Evolutionary conservation across 2,329 filamentous ascomycete species (phyloP).

Genomic region (Alternaria novae-zelandiae): DNA sequence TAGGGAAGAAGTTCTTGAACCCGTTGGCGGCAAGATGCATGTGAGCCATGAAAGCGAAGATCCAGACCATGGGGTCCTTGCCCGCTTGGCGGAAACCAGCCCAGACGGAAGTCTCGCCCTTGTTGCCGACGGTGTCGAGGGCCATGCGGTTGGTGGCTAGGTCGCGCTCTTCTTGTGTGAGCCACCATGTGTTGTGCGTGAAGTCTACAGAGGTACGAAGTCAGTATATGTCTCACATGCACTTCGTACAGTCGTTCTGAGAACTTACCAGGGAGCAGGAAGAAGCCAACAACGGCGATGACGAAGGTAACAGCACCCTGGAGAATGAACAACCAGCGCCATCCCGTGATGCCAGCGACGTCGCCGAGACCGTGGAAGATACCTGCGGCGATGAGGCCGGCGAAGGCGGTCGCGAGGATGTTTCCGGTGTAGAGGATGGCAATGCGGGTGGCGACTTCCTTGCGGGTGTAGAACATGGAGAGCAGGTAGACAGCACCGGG

Average conservation of each 20-base stretch:
- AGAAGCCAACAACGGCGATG: conserved; percentile 48
- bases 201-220: conserved; percentile 17
- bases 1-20: conserved; percentile 57
- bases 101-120: conserved; percentile 53
- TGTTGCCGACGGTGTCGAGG: conserved; percentile 58
- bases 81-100: conserved; percentile 59
- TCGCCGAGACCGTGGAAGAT: conserved; percentile 36
- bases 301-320: conserved; percentile 40
- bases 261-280: conserved; percentile 44
- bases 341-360: conserved; percentile 29
- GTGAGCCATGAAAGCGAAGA: conserved; percentile 45
- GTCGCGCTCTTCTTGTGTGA: conserved; percentile 55
- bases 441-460: conserved; percentile 58
- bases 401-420: conserved; percentile 51
- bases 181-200: conserved; percentile 52
- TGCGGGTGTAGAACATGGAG: conserved; percentile 47
- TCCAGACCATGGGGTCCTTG: conserved; percentile 56
- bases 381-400: conserved; percentile 52
- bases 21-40: conserved; percentile 41
- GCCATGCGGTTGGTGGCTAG: conserved; percentile 45
- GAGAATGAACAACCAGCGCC: conserved; percentile 40
- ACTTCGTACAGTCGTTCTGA: no score
- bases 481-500: conserved; percentile 48
- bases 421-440: conserved; percentile 53
- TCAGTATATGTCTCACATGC: no score